phyloP scores from a whole-genome alignment of 495 filamentous ascomycete species.

The Polyplosphaeria fusca region DNA sequence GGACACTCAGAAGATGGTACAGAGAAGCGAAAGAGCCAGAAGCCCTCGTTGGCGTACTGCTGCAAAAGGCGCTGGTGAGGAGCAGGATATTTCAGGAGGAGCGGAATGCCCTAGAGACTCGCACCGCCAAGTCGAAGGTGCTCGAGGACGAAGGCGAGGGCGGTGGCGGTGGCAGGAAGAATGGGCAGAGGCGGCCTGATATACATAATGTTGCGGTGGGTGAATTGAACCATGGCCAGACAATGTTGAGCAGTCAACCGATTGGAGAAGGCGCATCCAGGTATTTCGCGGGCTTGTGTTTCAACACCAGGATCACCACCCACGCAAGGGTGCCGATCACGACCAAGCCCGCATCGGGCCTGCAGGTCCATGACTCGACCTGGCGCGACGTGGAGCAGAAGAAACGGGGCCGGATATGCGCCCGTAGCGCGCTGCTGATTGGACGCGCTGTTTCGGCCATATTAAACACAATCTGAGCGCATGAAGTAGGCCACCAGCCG shows the following conservation, averaged over 20 bases:
- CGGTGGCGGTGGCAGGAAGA: neutral
- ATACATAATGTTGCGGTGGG: neutral
- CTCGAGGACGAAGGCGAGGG: neutral
- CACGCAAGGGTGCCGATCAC: slow-evolving; percentile 15
- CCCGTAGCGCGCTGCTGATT: slow-evolving; percentile 2
- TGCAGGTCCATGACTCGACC: slow-evolving; percentile 21
- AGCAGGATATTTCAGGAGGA: neutral
- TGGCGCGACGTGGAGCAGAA: slow-evolving; percentile 12
- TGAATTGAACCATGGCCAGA: neutral
- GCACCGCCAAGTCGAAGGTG: neutral
- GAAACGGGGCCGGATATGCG: neutral
- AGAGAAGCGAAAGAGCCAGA: neutral
- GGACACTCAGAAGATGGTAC: neutral
- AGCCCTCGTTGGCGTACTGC: neutral
- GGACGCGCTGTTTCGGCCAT: slow-evolving; percentile 14
- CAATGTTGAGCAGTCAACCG: neutral
- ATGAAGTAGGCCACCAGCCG: neutral
- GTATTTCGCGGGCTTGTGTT: neutral
- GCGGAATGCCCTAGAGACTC: neutral
- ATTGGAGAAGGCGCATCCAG: neutral
- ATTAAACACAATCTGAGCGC: slow-evolving; percentile 26
- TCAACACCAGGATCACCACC: slow-evolving; percentile 7
- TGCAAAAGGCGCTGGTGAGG: neutral
- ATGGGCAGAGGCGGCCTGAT: neutral
- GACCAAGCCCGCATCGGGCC: neutral